Evolutionary conservation across 2,329 filamentous ascomycete species (phyloP).

Genomic region (Rosellinia necatrix): DNA sequence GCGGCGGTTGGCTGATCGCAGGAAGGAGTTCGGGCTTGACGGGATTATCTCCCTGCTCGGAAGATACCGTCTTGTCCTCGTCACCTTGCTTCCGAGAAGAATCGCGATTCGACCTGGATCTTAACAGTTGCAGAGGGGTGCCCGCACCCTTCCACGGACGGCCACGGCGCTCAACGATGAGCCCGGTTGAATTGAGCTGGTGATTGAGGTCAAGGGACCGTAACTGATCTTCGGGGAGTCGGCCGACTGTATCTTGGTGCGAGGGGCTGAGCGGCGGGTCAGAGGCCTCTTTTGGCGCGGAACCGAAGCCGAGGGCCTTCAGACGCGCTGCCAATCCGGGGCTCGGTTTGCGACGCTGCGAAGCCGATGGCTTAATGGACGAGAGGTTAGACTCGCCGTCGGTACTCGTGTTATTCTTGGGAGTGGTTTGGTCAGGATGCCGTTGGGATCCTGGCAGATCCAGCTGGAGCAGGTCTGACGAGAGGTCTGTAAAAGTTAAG

Average conservation of each 20-base stretch:
- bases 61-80: conserved; percentile 24
- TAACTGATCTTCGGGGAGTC: conserved; percentile 72
- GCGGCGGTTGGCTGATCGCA: conserved; percentile 55
- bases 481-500: conserved; percentile 49
- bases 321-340: conserved; percentile 68
- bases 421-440: conserved; percentile 20
- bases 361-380: conserved; percentile 35
- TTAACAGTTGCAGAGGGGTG: conserved; percentile 50
- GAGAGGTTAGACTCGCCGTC: conserved; percentile 34
- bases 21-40: conserved; percentile 49
- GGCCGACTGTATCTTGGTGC: conserved; percentile 59
- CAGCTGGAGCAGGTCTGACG: conserved; percentile 48
- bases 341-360: conserved; percentile 60
- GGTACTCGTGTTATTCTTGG: conserved; percentile 32
- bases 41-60: conserved; percentile 21
- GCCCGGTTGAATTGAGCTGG: conserved; percentile 56
- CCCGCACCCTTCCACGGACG: conserved; percentile 73
- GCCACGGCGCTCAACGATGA: conserved; percentile 66
- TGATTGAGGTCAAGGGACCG: conserved; percentile 71
- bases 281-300: conserved; percentile 43
- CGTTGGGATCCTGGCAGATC: conserved; percentile 35
- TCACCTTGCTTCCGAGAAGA: conserved; percentile 35
- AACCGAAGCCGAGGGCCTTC: conserved; percentile 66
- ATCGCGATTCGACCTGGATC: conserved; percentile 40
- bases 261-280: conserved; percentile 40